Evolutionary conservation across 2,329 filamentous ascomycete genomes (phyloP), one percentile per base, ranked within the genome.

Genomic region (Colletotrichum sp.): DNA sequence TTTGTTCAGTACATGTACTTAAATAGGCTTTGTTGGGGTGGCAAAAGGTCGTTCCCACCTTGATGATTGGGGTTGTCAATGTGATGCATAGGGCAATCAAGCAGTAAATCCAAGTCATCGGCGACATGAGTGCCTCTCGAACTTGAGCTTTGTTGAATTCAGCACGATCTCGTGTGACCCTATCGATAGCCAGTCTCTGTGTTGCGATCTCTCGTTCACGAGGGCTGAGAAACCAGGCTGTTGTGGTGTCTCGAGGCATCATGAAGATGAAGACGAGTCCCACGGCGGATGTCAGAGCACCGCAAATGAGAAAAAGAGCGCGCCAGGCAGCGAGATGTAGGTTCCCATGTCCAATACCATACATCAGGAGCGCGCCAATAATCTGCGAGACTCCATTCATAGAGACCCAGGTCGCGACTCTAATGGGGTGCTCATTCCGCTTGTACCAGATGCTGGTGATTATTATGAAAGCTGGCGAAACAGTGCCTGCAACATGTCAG

Each of bases 391-490:
- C 68, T 10, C 81, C 81, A n/a, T 79, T 79, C 77, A 82, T 82
- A 22, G 79, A 80, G 16, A 82, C 76, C 82, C 82, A 83, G 4
- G 78, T 74, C 5, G 82, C 80, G 2, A 80, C 77, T 44, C 83
- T 80, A 24, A 81, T 77, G 6, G 81, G 78, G 32, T 84, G 82
- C 63, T 84, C 83, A n/a, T 77, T 74, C 9, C 75, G 72, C 10
- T 77, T 79, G 68, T 83, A 84, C 81, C 80, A 84, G 60, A 79
- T 81, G 16, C 79, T 80, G 3, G 82, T 84, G 63, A 84, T 80
- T 52, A 81, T 80, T 28, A 84, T 78, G 67, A 84, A 84, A 22
- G 82, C 81, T 2, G 82, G 83, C 3, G 81, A 82, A 1, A 84
- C 81, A 6, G 80, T 79, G 13, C n/a, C n/a, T 52, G 10, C 12